Percentiles rank a stretch among this genome's conserved stretches.
Conservation (phyloP, 2,329 filamentous ascomycete species). For the Fusarium equiseti region DNA sequence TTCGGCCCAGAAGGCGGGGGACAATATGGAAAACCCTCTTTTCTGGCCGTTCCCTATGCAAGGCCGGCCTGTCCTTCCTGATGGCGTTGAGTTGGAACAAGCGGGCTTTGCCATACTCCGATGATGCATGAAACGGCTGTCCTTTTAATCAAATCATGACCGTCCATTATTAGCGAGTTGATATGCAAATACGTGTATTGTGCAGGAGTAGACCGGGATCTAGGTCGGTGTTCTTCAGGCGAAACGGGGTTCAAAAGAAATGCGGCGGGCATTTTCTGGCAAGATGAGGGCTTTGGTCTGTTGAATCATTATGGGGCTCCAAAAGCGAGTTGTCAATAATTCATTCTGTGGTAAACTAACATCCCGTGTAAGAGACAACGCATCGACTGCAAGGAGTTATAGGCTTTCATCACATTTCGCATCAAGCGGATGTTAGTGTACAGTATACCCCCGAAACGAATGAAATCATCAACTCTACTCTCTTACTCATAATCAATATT, state of each 20-base stretch:
- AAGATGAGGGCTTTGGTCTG: conserved; percentile 15
- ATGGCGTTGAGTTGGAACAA: conserved; percentile 60
- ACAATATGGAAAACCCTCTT: conserved; percentile 63
- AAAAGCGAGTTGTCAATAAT: conserved; percentile 11
- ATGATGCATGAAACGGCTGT: background rate
- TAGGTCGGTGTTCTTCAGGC: conserved; percentile 10
- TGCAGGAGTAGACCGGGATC: conserved; percentile 3
- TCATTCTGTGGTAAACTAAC: background rate
- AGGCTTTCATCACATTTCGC: background rate
- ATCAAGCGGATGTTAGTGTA: background rate
- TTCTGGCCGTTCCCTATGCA: conserved; percentile 74
- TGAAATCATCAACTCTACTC: background rate
- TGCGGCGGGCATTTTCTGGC: conserved; percentile 21
- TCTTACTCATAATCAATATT: background rate
- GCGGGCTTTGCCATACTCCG: conserved; percentile 62
- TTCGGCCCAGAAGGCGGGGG: conserved; percentile 48
- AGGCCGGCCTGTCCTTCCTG: conserved; percentile 65
- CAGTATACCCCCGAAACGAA: background rate
- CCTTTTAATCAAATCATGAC: background rate
- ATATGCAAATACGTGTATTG: background rate
- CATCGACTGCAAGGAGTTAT: background rate
- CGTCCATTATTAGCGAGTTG: background rate
- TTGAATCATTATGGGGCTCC: conserved; percentile 4
- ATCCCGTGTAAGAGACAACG: conserved; percentile 6
- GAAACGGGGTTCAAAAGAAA: conserved; percentile 13